Evolutionary conservation across 345 rosid genomes (phyloP), one percentile per base, ranked within the genome.

Genomic region (Linum lewisii): DNA sequence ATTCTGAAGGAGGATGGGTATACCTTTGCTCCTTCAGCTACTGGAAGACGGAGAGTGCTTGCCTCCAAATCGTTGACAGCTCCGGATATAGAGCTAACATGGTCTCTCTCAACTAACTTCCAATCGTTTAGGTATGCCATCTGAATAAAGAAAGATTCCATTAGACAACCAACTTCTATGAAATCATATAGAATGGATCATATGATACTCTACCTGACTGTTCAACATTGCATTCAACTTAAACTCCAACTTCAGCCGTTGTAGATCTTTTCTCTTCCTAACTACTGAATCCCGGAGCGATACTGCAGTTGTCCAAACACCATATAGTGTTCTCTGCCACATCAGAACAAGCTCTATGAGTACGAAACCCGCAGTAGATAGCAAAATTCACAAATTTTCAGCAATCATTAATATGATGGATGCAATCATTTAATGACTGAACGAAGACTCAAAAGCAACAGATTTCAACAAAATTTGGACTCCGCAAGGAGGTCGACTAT

Each of bases 61-160:
- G 97, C 95, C 78, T 90, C 84, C 64, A 94, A 74, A 84, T 89
- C 97, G 72, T 89, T 82, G 57, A 81, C 78, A 56, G 86, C 87
- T 61, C 90, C 91, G 59, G 81, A 74, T 84, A 94, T 72, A 61
- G 95, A 87, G 69, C 73, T 68, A 52, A 75, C 58, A 69, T 94
- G 95, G 59, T 90, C 93, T 71, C 76, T 80, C 79, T 90, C 96
- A 64, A 87, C 81, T 60, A 71, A 75, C 45, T 82, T 87, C 97
- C 99, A 94, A 60, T 85, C 86, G 59, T 87, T 84, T 49, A 94
- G 92, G 78, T 69, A 62, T 50, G 60, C 75, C 81, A 94, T 82
- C 99, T 94, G 77, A 21, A 44, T n/a, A 26, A 49, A 68, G 64
- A 38, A 25, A 64, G n/a, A n/a, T n/a, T n/a, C n/a, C n/a, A n/a